Conservation (phyloP, 2,329 filamentous ascomycete genomes). For the Ophiostoma triangulosporum region DNA sequence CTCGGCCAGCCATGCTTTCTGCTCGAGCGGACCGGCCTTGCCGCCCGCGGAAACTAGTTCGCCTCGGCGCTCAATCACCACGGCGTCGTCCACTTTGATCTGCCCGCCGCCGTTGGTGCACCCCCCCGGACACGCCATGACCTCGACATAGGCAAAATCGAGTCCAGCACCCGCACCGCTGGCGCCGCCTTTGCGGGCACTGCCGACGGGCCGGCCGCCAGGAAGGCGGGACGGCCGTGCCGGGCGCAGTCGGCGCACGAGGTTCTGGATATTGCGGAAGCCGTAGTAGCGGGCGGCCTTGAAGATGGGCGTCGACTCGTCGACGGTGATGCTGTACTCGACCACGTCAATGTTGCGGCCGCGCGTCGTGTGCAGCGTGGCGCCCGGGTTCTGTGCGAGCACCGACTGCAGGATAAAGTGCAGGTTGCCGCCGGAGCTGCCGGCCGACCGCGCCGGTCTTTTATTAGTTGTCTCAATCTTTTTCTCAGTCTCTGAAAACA, state of each 20-base stretch:
- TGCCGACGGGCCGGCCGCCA: slow-evolving; percentile 51
- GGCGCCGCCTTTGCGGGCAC: slow-evolving; percentile 29
- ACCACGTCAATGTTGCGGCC: slow-evolving; percentile 86
- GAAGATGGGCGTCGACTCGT: slow-evolving; percentile 42
- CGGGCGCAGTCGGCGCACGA: slow-evolving; percentile 84
- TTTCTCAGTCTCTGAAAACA: slow-evolving; percentile 40
- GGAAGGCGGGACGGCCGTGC: slow-evolving; percentile 65
- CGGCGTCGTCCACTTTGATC: slow-evolving; percentile 75
- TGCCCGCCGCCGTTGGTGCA: slow-evolving; percentile 97
- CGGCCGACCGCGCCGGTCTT: slow-evolving; percentile 35
- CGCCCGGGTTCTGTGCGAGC: slow-evolving; percentile 56
- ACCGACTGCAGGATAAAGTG: slow-evolving; percentile 70
- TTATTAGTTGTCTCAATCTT: background rate
- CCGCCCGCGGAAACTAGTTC: slow-evolving; percentile 19
- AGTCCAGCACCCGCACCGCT: slow-evolving; percentile 31
- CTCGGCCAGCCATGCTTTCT: slow-evolving; percentile 70
- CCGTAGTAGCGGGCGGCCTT: slow-evolving; percentile 88
- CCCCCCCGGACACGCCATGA: slow-evolving; percentile 98
- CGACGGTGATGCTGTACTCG: slow-evolving; percentile 57
- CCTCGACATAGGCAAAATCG: slow-evolving; percentile 89
- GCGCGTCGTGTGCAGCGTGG: slow-evolving; percentile 53
- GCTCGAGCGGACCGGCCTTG: slow-evolving; percentile 60
- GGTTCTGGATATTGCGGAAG: slow-evolving; percentile 95
- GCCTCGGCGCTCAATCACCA: slow-evolving; percentile 37
- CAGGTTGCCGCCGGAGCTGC: slow-evolving; percentile 80